These are phyloP conservation scores for Candida palmyrensis DNA, from an alignment of 805 yeast genomes.

Conservation along the genomic window DNA sequence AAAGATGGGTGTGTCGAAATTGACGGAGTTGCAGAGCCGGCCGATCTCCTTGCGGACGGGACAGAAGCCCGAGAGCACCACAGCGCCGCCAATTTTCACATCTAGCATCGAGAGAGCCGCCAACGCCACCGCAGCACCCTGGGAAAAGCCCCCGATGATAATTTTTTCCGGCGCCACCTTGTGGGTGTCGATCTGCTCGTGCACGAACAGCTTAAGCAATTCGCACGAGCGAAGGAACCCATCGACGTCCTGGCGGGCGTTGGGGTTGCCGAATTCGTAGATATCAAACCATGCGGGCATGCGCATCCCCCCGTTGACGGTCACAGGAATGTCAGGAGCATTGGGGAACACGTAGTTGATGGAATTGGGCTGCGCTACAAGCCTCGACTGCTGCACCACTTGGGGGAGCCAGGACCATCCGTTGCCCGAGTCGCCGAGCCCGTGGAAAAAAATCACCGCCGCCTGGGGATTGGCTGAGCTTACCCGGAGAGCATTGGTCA, in stretches of 20 bases:
- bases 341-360: constrained; percentile 81
- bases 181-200: constrained; percentile 44
- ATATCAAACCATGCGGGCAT: constrained; percentile 92
- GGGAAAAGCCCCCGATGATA: constrained; percentile 92
- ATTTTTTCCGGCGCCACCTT: constrained; percentile 62
- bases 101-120: constrained; percentile 53
- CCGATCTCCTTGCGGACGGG: constrained; percentile 24
- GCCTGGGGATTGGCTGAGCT: constrained; percentile 26
- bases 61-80: constrained; percentile 74
- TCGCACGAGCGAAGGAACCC: constrained; percentile 52
- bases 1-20: constrained; percentile 68
- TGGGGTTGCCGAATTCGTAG: constrained; percentile 44
- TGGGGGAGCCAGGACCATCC: constrained; percentile 88
- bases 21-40: constrained; percentile 24
- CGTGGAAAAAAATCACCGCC: constrained; percentile 76
- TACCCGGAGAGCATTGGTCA: constrained; percentile 18
- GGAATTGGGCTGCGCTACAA: constrained; percentile 44
- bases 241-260: constrained; percentile 43
- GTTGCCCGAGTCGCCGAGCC: constrained; percentile 84
- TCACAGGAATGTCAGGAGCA: constrained; percentile 72
- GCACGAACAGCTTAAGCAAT: constrained; percentile 39
- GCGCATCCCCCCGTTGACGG: constrained; percentile 56
- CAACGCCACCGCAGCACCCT: constrained; percentile 81
- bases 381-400: constrained; percentile 39
- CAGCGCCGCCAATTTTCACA: constrained; percentile 69